These are phyloP conservation scores for Tolypocladium sp. DNA, from an alignment of 2,329 filamentous ascomycete genomes.

Conservation along the genomic window DNA sequence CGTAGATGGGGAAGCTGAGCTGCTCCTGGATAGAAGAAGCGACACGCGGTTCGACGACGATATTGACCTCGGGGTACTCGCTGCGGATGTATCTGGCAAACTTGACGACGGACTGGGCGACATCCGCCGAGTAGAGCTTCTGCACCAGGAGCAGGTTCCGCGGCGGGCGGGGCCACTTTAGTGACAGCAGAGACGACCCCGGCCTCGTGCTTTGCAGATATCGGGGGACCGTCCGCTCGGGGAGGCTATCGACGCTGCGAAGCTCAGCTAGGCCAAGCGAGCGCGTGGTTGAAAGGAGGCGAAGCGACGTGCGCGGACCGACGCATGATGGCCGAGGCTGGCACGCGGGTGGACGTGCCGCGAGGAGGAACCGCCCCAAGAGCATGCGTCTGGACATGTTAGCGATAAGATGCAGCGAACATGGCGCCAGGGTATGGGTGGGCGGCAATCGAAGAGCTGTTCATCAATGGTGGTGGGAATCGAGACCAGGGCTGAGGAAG, in stretches of 20 bases:
- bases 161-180: slow-evolving; percentile 45
- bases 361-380: neutral
- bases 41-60: slow-evolving; percentile 74
- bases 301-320: slow-evolving; percentile 6
- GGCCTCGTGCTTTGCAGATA: slow-evolving; percentile 32
- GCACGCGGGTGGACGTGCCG: neutral
- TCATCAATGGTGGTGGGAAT: neutral
- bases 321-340: neutral
- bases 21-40: slow-evolving; percentile 61
- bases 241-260: slow-evolving; percentile 22
- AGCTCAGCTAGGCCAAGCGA: slow-evolving; percentile 22
- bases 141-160: slow-evolving; percentile 49
- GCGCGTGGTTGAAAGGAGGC: slow-evolving; percentile 40
- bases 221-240: slow-evolving; percentile 22
- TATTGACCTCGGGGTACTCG: slow-evolving; percentile 71
- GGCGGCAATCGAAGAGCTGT: neutral
- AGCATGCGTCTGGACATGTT: neutral
- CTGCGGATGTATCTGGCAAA: slow-evolving; percentile 64
- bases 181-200: slow-evolving; percentile 42
- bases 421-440: neutral
- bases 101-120: slow-evolving; percentile 40
- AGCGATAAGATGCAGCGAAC: neutral
- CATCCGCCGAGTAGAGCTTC: slow-evolving; percentile 46
- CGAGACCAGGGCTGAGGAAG: neutral
- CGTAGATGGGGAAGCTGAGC: slow-evolving; percentile 67